A percentile compares a stretch with the other conserved stretches of the same genome.
Conservation (phyloP, 768 basidiomycete species). For the Tylopilus cervinicoccineus region DNA sequence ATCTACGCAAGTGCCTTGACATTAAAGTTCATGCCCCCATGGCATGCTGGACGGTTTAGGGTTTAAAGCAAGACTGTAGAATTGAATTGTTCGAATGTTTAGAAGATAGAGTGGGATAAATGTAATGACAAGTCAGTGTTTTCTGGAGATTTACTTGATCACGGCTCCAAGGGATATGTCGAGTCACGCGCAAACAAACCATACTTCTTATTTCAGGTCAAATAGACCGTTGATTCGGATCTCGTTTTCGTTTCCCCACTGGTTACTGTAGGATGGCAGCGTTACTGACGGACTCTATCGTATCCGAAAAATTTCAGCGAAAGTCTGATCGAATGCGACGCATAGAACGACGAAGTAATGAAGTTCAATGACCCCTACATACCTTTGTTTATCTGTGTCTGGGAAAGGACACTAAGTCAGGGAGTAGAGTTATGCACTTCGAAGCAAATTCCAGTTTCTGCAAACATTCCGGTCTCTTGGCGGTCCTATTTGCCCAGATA, state of each 20-base stretch:
- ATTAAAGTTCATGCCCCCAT: conserved; percentile 39
- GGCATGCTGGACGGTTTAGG: conserved; percentile 2
- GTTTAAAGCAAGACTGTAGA: not conserved
- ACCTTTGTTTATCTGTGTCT: conserved; percentile 21
- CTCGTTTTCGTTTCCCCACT: conserved; percentile 15
- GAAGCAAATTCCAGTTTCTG: conserved; percentile 21
- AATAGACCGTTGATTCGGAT: not conserved
- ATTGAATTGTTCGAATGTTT: not conserved
- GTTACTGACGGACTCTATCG: not conserved
- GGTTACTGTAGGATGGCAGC: not conserved
- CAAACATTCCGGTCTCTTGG: not conserved
- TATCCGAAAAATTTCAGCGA: conserved; percentile 12
- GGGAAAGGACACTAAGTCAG: conserved; percentile 22
- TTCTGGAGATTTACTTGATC: conserved; percentile 6
- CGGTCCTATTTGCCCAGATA: conserved; percentile 20
- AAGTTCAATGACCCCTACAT: conserved; percentile 24
- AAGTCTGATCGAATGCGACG: conserved; percentile 13
- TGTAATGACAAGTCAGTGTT: conserved; percentile 2
- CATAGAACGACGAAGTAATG: conserved; percentile 25
- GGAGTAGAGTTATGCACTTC: conserved; percentile 16
- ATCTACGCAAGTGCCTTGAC: conserved; percentile 69
- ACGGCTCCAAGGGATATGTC: not conserved
- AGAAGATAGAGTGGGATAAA: not conserved
- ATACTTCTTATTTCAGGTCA: conserved; percentile 9
- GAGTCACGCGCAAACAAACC: not conserved